Conservation (phyloP, 2,329 filamentous ascomycete species). For the Ophiostoma piceae region DNA sequence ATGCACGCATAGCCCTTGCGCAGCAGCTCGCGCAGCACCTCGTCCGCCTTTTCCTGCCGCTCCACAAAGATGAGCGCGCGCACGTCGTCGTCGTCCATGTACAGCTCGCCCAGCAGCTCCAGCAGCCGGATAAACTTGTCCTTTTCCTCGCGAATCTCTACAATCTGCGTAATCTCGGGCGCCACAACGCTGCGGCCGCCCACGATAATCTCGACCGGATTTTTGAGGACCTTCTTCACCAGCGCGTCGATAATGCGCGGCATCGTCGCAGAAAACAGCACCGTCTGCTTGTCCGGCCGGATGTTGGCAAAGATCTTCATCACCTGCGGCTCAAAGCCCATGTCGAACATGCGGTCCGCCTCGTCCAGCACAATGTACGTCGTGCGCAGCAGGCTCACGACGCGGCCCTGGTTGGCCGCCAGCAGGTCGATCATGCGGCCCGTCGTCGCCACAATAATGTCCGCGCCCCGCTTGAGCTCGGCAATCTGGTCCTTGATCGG, state of each 20-base stretch:
- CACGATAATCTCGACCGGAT: constrained; percentile 85
- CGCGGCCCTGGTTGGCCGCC: constrained; percentile 86
- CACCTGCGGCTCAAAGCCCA: constrained; percentile 98
- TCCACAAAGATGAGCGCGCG: constrained; percentile 89
- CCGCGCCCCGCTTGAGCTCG: constrained; percentile 87
- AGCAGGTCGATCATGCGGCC: constrained; percentile 94
- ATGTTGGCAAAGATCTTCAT: constrained; percentile 94
- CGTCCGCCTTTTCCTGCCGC: constrained; percentile 83
- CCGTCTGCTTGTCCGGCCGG: constrained; percentile 85
- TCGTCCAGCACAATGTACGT: constrained; percentile 96
- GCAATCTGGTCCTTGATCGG: constrained; percentile 98
- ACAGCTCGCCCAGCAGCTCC: constrained; percentile 80
- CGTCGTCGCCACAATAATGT: constrained; percentile 92
- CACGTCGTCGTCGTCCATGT: constrained; percentile 81
- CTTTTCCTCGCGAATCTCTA: constrained; percentile 77
- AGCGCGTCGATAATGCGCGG: constrained; percentile 87
- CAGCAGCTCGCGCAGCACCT: constrained; percentile 70
- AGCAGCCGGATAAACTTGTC: constrained; percentile 80
- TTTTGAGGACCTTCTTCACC: constrained; percentile 79
- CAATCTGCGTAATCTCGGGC: constrained; percentile 87
- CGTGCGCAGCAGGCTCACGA: constrained; percentile 82
- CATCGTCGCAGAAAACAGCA: constrained; percentile 95
- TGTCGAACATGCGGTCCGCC: constrained; percentile 98
- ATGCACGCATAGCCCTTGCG: constrained; percentile 84
- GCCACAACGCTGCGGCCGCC: constrained; percentile 83